Conservation (phyloP, 2,329 filamentous ascomycete species). For the Xylaria sp. region DNA sequence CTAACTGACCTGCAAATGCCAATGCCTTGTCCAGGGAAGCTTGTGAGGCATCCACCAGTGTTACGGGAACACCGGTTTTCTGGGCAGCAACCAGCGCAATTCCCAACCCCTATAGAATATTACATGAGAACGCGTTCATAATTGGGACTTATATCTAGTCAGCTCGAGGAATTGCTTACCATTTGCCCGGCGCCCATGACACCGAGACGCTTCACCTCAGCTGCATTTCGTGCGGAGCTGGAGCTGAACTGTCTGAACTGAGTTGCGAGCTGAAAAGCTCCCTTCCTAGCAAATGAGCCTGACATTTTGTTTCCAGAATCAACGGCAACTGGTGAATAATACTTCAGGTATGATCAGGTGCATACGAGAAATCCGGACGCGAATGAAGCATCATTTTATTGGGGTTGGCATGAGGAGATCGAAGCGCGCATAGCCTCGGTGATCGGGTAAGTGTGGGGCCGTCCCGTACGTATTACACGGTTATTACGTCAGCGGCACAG, state of each 20-base stretch:
- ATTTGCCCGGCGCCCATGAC: conserved; percentile 95
- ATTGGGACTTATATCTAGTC: conserved; percentile 18
- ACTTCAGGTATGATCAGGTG: not conserved
- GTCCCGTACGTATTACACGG: not conserved
- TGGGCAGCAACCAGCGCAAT: conserved; percentile 92
- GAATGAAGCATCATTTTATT: not conserved
- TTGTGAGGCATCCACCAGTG: conserved; percentile 77
- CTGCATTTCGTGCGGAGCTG: conserved; percentile 52
- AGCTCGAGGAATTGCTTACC: conserved; percentile 52
- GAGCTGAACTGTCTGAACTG: conserved; percentile 63
- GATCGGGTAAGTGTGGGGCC: conserved; percentile 27
- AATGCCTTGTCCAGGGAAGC: conserved; percentile 82
- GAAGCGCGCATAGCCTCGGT: conserved; percentile 30
- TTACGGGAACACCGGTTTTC: conserved; percentile 77
- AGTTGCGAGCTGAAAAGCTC: conserved; percentile 35
- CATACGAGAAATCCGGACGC: not conserved
- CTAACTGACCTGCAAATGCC: conserved; percentile 76
- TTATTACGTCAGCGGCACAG: not conserved
- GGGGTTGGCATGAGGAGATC: not conserved
- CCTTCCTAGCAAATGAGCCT: conserved; percentile 36
- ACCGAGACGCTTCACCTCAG: conserved; percentile 79
- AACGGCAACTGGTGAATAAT: not conserved
- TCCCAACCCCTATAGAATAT: conserved; percentile 66
- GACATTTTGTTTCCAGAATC: conserved; percentile 34
- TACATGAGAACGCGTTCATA: conserved; percentile 25